Base-by-base conservation (phyloP, 1,284 basidiomycete species). In the Puccinia polysora region DNA sequence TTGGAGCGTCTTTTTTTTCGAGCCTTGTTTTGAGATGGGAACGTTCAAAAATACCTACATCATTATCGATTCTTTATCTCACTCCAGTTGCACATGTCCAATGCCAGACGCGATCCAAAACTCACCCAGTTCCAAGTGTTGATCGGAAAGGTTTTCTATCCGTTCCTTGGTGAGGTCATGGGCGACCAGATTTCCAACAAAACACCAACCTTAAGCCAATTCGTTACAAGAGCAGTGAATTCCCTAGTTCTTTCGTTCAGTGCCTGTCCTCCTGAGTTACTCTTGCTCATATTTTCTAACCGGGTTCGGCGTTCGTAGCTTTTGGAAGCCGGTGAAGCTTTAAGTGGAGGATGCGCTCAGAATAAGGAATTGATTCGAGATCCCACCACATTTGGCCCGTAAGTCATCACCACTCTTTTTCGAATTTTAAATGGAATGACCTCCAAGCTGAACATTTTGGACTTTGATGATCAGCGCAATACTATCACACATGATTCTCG, bases 401-500 rank as follows among this genome's bases (percentile, higher is more conserved):
- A 28, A 53, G 68, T 50, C 40, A 20, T 3, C 7, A 50, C 20
- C 15, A 36, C 15, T 28, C 15, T 65, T 36, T 38, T 28, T 2
- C 25, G 23, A n/a, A n/a, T 34, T 52, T 12, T n/a, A 30, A 52
- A 23, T 23, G 4, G 38, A 8, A 36, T 36, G 12, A 30, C 28
- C 47, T n/a, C 30, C 23, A 30, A 32, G 12, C n/a, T 30, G n/a
- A 7, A 14, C n/a, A 18, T 12, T 43, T 32, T 36, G n/a, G 18
- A n/a, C 12, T 28, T n/a, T 4, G 12, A n/a, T 38, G 45, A 40
- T 2, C 40, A 71, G 68, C 45, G 68, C 45, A 30, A 53, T 71
- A 62, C 43, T 71, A 60, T 71, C 68, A 34, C 56, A 71, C 15
- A 59, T 43, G 12, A 63, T 71, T n/a, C 63, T n/a, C 14, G 49